Evolutionary conservation across 768 basidiomycete species (phyloP).

Genomic region (Tulasnella calospora): DNA sequence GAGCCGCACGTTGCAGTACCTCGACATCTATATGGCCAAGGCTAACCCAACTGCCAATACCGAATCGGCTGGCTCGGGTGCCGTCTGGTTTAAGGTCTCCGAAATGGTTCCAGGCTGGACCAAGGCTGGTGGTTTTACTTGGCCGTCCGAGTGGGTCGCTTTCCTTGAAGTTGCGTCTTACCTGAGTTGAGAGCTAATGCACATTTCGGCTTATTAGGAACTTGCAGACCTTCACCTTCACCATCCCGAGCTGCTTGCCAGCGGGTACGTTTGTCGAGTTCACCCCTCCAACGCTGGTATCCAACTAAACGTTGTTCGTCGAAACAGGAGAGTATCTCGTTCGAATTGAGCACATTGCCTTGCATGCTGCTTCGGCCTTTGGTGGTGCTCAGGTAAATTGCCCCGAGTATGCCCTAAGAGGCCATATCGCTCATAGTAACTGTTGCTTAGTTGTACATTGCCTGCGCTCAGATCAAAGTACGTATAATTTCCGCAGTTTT

Average conservation of each 20-base stretch:
- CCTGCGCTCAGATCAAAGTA: slow-evolving; percentile 29
- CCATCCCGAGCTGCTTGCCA: slow-evolving; percentile 37
- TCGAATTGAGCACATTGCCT: slow-evolving; percentile 31
- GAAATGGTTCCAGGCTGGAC: slow-evolving; percentile 8
- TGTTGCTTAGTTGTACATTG: slow-evolving; percentile 29
- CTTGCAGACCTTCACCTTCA: slow-evolving; percentile 38
- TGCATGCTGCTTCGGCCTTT: slow-evolving; percentile 28
- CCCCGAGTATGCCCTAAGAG: too few relatives aligned
- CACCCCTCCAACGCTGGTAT: slow-evolving; percentile 26
- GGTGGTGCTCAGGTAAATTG: slow-evolving; percentile 28
- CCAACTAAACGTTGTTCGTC: not conserved
- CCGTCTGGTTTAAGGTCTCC: slow-evolving; percentile 46
- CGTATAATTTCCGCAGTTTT: not conserved
- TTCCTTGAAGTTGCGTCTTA: not conserved
- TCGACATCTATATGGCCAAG: slow-evolving; percentile 44
- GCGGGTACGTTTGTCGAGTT: slow-evolving; percentile 32
- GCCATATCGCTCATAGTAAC: slow-evolving; percentile 36
- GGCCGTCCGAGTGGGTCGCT: slow-evolving; percentile 37
- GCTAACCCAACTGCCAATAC: slow-evolving; percentile 42
- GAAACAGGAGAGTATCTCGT: slow-evolving; percentile 30
- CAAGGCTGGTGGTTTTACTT: slow-evolving; percentile 39
- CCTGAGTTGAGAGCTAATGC: not conserved
- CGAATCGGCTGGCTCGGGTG: slow-evolving; percentile 43
- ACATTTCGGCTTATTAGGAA: slow-evolving; percentile 40
- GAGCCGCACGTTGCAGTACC: not conserved